Conservation (phyloP, 2,329 filamentous ascomycete species). For the Chaetomium olivaceum region DNA sequence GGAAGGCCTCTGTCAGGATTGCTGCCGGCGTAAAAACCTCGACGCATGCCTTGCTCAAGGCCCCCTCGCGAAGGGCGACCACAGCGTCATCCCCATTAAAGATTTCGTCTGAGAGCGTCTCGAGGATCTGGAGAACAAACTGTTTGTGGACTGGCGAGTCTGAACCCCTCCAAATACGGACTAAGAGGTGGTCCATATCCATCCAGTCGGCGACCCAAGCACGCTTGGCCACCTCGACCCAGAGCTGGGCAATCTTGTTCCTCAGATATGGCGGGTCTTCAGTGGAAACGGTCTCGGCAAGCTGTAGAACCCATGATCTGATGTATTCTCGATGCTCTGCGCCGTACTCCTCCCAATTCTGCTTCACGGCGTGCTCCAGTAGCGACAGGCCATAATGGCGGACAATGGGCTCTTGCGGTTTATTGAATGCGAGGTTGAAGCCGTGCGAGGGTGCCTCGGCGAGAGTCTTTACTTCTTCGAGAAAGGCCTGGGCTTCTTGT, state of each 20-base stretch:
- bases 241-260: conserved; percentile 92
- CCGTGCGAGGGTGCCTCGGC: conserved; percentile 81
- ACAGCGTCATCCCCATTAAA: conserved; percentile 89
- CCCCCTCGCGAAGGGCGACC: conserved; percentile 77
- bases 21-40: conserved; percentile 85
- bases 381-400: conserved; percentile 93
- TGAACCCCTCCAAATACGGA: conserved; percentile 75
- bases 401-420: conserved; percentile 73
- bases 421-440: conserved; percentile 76
- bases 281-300: conserved; percentile 69
- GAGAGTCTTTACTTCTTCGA: conserved; percentile 81
- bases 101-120: conserved; percentile 90
- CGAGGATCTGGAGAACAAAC: conserved; percentile 83
- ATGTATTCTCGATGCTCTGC: conserved; percentile 67
- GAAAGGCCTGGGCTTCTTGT: conserved; percentile 77
- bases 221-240: conserved; percentile 92
- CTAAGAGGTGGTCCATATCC: conserved; percentile 85
- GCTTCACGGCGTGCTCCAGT: conserved; percentile 84
- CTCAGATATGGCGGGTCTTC: conserved; percentile 80
- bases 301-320: conserved; percentile 73
- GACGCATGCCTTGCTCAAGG: conserved; percentile 84
- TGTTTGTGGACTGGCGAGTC: conserved; percentile 70
- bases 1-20: conserved; percentile 74
- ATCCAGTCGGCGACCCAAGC: conserved; percentile 92
- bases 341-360: conserved; percentile 76